Conservation (phyloP, 31 red algal species). For the Odonthalia washingtoniensis region DNA sequence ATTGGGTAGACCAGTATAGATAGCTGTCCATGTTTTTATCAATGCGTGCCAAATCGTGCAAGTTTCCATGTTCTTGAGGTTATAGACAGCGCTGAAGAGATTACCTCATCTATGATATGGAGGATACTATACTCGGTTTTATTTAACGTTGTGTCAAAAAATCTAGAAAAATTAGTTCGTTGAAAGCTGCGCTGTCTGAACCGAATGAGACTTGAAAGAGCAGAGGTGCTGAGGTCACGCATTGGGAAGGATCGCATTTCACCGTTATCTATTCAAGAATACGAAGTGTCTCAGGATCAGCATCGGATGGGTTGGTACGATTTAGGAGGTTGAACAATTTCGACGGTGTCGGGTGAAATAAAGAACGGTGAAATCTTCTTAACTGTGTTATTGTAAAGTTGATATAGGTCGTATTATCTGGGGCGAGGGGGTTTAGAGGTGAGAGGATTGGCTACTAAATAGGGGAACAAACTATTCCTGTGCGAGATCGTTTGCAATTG, state of each 20-base stretch:
- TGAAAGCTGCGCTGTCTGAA: no score
- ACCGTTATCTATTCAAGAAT: not conserved
- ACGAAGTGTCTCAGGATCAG: not conserved
- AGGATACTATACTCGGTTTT: slow-evolving; percentile 11
- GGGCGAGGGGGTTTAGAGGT: not conserved
- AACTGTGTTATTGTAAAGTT: slow-evolving; percentile 10
- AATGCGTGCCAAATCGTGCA: not conserved
- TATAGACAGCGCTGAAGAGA: no score
- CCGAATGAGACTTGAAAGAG: slow-evolving; percentile 10
- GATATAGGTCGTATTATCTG: not conserved
- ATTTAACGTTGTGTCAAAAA: slow-evolving; percentile 3
- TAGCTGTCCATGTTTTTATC: not conserved
- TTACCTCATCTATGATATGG: no score
- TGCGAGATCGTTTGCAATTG: no score
- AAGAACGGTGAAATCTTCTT: slow-evolving; percentile 17
- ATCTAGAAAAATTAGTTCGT: slow-evolving; percentile 28
- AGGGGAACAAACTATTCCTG: no score
- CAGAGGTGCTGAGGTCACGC: slow-evolving; percentile 12
- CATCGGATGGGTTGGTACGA: not conserved
- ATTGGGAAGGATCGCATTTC: slow-evolving; percentile 30
- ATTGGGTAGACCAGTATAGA: no score
- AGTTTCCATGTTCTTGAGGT: slow-evolving; percentile 34
- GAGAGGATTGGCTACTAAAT: no score
- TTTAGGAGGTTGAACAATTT: slow-evolving; percentile 41
- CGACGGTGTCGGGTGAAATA: slow-evolving; percentile 17